Evolutionary conservation across 176 grass and related monocot species (phyloP), one percentile per base, ranked within the genome.

Genomic region (Secale cereale): DNA sequence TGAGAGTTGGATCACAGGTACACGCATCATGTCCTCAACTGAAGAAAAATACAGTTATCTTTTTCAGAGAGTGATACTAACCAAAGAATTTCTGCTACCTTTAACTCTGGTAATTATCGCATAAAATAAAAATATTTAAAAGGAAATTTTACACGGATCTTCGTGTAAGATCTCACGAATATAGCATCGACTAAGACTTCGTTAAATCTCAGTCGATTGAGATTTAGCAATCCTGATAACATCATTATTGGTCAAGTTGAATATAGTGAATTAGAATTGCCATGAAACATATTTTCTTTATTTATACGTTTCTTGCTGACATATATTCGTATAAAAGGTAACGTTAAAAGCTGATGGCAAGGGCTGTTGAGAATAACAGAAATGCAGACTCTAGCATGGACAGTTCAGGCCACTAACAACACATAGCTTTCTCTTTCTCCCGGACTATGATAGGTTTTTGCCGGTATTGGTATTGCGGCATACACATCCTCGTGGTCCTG

Each of bases 401-500:
- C 2, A 19, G n/a, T n/a, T n/a, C n/a, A n/a, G 17, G 17, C 50
- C 50, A 54, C 50, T 20, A 22, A 8, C 0, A 56, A 22, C 52
- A 22, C 52, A 56, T 22, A 71, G 40, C 40, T 74, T 19, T 50
- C 71, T 17, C 26, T 74, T 74, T 74, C 41, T 29, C 41, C 41
- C 3, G 0, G 54, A 37, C 48, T 69, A 83, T 20, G 70, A 63
- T 39, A 71, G 59, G 54, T 77, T 72, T 72, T 28, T 12, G 65
- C 73, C 10, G 25, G 74, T 90, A 78, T 75, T 13, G 29, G 73
- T 86, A 83, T 76, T 15, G 89, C 68, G 70, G 87, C 68, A 16
- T 37, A 76, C 85, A 91, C 89, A 60, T 87, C 39, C 1, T 22
- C 33, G 81, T 87, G 85, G 85, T 85, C 85, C 81, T 56, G 64